Evolutionary conservation across 768 basidiomycete species (phyloP).

Genomic region (Hemileccinum rubropunctum): DNA sequence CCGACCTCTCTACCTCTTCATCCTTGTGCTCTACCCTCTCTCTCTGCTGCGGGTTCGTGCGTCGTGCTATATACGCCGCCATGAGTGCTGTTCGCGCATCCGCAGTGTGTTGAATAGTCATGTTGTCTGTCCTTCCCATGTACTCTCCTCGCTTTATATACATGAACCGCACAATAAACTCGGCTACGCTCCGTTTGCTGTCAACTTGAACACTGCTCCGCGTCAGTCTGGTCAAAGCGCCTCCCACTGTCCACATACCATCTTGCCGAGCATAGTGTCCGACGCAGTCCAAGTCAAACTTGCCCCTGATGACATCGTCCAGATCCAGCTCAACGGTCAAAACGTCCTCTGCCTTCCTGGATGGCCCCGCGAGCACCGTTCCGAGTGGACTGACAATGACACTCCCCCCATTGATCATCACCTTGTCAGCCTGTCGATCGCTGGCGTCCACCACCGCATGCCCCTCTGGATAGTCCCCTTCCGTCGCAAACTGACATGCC

Average conservation of each 20-base stretch:
- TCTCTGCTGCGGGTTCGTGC: slow-evolving; percentile 19
- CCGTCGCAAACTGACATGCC: slow-evolving; percentile 57
- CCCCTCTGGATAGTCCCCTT: slow-evolving; percentile 49
- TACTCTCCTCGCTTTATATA: slow-evolving; percentile 22
- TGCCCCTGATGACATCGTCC: slow-evolving; percentile 53
- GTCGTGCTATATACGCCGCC: slow-evolving; percentile 26
- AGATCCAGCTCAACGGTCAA: slow-evolving; percentile 58
- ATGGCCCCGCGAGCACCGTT: slow-evolving; percentile 55
- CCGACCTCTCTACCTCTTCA: not conserved
- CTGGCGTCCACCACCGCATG: slow-evolving; percentile 42
- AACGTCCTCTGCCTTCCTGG: slow-evolving; percentile 50
- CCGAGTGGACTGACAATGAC: slow-evolving; percentile 60
- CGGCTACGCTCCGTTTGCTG: too few relatives aligned
- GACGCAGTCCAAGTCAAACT: slow-evolving; percentile 59
- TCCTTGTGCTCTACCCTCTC: too few relatives aligned
- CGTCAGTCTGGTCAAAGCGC: slow-evolving; percentile 7
- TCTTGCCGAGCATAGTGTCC: slow-evolving; percentile 64
- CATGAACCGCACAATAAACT: slow-evolving; percentile 2
- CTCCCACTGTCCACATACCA: slow-evolving; percentile 34
- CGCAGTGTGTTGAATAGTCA: slow-evolving; percentile 28
- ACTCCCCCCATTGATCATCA: slow-evolving; percentile 62
- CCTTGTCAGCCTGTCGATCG: slow-evolving; percentile 27
- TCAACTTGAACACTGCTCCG: slow-evolving; percentile 30
- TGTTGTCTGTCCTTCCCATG: not conserved
- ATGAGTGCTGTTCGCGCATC: slow-evolving; percentile 35